phyloP scores from a whole-genome alignment of 2,329 filamentous ascomycete genomes.

The Cytospora schulzeri region DNA sequence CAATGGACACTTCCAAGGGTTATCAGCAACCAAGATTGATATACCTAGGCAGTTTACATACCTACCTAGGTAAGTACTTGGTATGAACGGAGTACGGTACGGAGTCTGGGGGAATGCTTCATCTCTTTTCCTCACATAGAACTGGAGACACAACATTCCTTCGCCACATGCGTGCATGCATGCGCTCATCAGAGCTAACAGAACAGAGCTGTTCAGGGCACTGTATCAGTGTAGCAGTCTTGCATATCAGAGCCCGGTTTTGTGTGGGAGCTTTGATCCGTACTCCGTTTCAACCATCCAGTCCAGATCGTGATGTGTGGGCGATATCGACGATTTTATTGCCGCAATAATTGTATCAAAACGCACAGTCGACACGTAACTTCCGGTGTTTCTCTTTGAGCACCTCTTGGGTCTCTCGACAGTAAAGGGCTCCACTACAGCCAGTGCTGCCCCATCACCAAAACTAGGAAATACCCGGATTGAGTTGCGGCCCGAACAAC shows the following conservation, averaged over 20 bases:
- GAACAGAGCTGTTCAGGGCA: not conserved
- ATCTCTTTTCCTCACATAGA: not conserved
- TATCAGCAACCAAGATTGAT: not conserved
- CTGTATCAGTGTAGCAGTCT: too few relatives aligned
- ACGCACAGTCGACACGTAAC: not conserved
- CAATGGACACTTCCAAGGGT: not conserved
- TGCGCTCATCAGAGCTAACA: not conserved
- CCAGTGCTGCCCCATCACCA: conserved; percentile 4
- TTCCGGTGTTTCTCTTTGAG: not conserved
- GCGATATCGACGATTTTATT: not conserved
- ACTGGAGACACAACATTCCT: not conserved
- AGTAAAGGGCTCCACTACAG: conserved; percentile 5
- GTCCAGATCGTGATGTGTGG: not conserved
- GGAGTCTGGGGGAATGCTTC: not conserved
- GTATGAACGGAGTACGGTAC: conserved; percentile 5
- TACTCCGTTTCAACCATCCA: not conserved
- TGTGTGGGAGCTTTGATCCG: too few relatives aligned
- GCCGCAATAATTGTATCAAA: not conserved
- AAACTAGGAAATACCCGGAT: conserved; percentile 14
- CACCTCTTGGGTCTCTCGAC: not conserved
- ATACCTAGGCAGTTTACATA: not conserved
- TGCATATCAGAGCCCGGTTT: too few relatives aligned
- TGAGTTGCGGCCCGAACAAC: conserved; percentile 16
- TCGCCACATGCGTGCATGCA: too few relatives aligned
- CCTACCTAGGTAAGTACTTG: too few relatives aligned